phyloP scores from a whole-genome alignment of 345 rosid genomes.

The Conringia planisiliqua region DNA sequence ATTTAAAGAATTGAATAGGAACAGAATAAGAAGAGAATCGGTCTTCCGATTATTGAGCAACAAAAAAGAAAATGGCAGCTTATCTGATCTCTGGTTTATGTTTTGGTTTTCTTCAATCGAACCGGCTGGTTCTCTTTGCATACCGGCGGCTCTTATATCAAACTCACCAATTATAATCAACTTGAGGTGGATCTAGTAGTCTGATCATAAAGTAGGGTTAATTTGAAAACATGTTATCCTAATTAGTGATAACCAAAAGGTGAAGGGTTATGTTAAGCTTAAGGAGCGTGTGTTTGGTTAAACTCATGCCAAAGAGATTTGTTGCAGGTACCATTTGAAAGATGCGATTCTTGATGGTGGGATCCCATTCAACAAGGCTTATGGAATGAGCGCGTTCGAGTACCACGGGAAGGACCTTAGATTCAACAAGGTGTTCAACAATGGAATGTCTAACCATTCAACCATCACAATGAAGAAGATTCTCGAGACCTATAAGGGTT shows the following conservation, averaged over 20 bases:
- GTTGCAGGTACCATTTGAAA: conserved; percentile 64
- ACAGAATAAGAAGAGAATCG: background rate
- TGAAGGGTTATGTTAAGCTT: background rate
- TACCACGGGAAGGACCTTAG: conserved; percentile 69
- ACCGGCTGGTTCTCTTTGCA: background rate
- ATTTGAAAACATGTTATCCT: background rate
- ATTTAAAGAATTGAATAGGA: background rate
- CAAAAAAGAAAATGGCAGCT: background rate
- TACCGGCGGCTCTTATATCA: background rate
- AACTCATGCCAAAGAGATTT: conserved; percentile 5
- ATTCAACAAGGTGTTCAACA: conserved; percentile 74
- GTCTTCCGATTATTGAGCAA: background rate
- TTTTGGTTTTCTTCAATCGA: background rate
- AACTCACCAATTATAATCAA: background rate
- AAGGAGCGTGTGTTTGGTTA: background rate
- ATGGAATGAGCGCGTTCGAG: conserved; percentile 75
- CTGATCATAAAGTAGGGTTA: background rate
- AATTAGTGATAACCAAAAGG: background rate
- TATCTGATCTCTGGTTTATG: background rate
- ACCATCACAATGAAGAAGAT: conserved; percentile 69
- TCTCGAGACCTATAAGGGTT: conserved; percentile 70
- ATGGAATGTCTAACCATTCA: conserved; percentile 73
- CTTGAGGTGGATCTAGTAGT: background rate
- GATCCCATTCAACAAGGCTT: conserved; percentile 74
- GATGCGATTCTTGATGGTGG: conserved; percentile 81